Conservation (phyloP, 768 basidiomycete genomes). For the Tremella fuciformis region DNA sequence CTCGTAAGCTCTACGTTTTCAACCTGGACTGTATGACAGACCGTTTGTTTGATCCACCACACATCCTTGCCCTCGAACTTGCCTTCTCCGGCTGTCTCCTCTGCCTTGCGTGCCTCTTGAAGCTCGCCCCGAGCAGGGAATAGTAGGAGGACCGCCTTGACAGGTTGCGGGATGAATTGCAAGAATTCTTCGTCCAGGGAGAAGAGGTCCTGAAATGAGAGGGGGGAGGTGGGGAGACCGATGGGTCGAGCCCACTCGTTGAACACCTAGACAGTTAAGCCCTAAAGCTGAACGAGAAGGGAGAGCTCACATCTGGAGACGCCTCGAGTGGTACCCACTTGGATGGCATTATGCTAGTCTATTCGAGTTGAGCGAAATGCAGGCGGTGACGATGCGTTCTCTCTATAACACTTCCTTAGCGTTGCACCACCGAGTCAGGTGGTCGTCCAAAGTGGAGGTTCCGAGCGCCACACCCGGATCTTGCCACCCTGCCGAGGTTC, state of each 20-base stretch:
- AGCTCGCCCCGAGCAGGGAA: conserved; percentile 68
- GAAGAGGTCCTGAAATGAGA: conserved; percentile 50
- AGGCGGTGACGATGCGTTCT: too few relatives aligned
- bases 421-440: too few relatives aligned
- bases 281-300: not conserved
- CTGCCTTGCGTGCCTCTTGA: conserved; percentile 59
- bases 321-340: conserved; percentile 52
- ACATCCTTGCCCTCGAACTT: conserved; percentile 59
- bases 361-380: too few relatives aligned
- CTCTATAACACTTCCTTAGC: too few relatives aligned
- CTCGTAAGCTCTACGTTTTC: too few relatives aligned
- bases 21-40: conserved; percentile 46
- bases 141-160: conserved; percentile 77
- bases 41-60: conserved; percentile 89
- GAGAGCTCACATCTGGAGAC: conserved; percentile 41
- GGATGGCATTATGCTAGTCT: conserved; percentile 28
- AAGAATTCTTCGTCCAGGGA: conserved; percentile 62
- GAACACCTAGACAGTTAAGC: conserved; percentile 6
- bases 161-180: conserved; percentile 65
- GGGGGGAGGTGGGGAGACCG: conserved; percentile 39
- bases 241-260: conserved; percentile 43
- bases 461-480: too few relatives aligned
- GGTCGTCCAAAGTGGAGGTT: too few relatives aligned
- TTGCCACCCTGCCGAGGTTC: too few relatives aligned
- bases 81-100: conserved; percentile 60